Conservation (phyloP, 495 filamentous ascomycete genomes). For the Neurospora tetrasperma region DNA sequence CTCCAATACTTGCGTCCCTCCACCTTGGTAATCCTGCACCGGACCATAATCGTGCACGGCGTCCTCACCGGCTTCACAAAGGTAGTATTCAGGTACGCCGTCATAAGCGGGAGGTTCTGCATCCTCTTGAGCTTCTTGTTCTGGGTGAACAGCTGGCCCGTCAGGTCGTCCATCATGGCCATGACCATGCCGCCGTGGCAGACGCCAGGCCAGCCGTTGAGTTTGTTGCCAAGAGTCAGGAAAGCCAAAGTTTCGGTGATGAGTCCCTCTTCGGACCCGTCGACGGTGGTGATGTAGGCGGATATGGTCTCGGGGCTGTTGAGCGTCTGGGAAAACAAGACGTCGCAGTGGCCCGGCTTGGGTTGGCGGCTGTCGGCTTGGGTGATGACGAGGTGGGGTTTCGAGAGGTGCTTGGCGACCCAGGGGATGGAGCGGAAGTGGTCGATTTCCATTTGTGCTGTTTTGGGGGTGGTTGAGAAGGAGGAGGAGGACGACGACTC, state of each 20-base stretch:
- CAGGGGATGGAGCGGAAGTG: slow-evolving; percentile 48
- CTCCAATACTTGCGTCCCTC: slow-evolving; percentile 39
- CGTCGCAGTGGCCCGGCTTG: slow-evolving; percentile 40
- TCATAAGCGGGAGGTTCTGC: slow-evolving; percentile 28
- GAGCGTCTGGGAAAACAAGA: slow-evolving; percentile 46
- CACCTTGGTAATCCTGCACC: slow-evolving; percentile 26
- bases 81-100: slow-evolving; percentile 47
- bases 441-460: slow-evolving; percentile 19
- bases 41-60: slow-evolving; percentile 42
- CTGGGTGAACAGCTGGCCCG: slow-evolving; percentile 40
- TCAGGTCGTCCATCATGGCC: slow-evolving; percentile 46
- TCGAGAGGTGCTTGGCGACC: slow-evolving; percentile 40
- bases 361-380: slow-evolving; percentile 28
- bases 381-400: slow-evolving; percentile 15
- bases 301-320: slow-evolving; percentile 41
- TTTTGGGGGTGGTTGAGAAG: neutral
- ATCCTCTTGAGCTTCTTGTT: slow-evolving; percentile 29
- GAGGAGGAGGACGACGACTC: neutral
- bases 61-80: slow-evolving; percentile 46
- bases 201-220: slow-evolving; percentile 49
- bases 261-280: slow-evolving; percentile 6
- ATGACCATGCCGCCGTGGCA: slow-evolving; percentile 52
- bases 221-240: slow-evolving; percentile 40
- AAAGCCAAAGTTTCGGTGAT: slow-evolving; percentile 36
- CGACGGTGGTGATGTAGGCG: slow-evolving; percentile 37